phyloP scores from a whole-genome alignment of 768 basidiomycete genomes.

The Tricholoma saponaceum region DNA sequence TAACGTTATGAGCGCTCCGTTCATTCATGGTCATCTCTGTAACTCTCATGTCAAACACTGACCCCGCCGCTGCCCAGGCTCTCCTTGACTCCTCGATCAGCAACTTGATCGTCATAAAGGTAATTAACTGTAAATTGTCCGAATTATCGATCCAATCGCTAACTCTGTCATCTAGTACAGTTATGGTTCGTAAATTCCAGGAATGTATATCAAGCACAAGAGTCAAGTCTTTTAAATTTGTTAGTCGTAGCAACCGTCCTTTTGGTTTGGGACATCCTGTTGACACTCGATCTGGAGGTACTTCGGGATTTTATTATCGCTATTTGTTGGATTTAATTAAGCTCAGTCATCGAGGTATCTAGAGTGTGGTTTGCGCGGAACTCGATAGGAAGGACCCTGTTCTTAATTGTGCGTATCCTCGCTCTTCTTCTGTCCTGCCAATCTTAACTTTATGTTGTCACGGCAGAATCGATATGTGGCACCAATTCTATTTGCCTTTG shows the following conservation, averaged over 20 bases:
- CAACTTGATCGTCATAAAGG: not conserved
- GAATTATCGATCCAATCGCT: too few species aligned
- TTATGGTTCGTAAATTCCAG: not conserved
- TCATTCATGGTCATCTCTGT: too few species aligned
- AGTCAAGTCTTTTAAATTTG: not conserved
- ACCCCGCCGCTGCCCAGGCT: not conserved
- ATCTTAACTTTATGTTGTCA: not conserved
- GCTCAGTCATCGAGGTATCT: not conserved
- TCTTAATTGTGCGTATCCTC: not conserved
- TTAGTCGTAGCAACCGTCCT: not conserved
- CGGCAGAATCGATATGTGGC: conserved; percentile 1
- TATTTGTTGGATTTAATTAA: not conserved
- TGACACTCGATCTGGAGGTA: not conserved
- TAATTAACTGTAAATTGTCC: too few species aligned
- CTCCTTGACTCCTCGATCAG: not conserved
- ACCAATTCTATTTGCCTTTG: not conserved
- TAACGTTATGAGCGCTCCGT: too few species aligned
- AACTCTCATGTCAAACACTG: not conserved
- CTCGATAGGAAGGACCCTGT: not conserved
- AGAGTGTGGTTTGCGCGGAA: not conserved
- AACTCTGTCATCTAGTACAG: not conserved
- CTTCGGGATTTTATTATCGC: not conserved
- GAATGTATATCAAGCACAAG: not conserved
- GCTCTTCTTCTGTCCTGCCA: not conserved
- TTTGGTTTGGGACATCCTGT: not conserved